Conservation (phyloP, 129 eudicot species). For the Flaveria ramosissima region DNA sequence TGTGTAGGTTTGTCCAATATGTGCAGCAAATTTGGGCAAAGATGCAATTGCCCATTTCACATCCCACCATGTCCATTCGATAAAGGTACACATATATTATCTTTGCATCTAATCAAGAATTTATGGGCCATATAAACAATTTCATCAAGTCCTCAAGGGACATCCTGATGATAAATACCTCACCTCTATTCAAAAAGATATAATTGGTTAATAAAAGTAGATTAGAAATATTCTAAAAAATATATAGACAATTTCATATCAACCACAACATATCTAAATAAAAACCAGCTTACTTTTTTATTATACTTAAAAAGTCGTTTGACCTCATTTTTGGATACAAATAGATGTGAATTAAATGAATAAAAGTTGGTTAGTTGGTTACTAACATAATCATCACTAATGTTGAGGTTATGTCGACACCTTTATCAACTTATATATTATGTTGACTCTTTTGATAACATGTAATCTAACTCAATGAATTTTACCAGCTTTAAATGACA, state of each 20-base stretch:
- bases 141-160: neutral
- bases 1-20: slow-evolving; percentile 86
- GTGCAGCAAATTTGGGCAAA: slow-evolving; percentile 87
- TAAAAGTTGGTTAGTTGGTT: too few species aligned
- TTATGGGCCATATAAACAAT: neutral
- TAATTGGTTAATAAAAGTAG: too few species aligned
- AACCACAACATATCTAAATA: neutral
- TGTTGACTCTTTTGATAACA: neutral
- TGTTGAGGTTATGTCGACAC: too few species aligned
- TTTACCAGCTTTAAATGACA: neutral
- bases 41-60: slow-evolving; percentile 73
- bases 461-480: neutral
- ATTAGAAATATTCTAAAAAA: too few species aligned
- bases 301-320: too few species aligned
- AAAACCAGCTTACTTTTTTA: too few species aligned
- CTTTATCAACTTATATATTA: neutral
- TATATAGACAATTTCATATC: neutral
- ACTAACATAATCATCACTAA: too few species aligned
- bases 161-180: too few species aligned
- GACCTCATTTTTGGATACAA: too few species aligned
- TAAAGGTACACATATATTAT: slow-evolving; percentile 53
- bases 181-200: too few species aligned
- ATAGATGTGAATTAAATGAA: too few species aligned
- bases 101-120: neutral
- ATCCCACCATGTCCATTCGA: slow-evolving; percentile 73